phyloP scores from a whole-genome alignment of 768 basidiomycete genomes.

The Suillus tomentosus region DNA sequence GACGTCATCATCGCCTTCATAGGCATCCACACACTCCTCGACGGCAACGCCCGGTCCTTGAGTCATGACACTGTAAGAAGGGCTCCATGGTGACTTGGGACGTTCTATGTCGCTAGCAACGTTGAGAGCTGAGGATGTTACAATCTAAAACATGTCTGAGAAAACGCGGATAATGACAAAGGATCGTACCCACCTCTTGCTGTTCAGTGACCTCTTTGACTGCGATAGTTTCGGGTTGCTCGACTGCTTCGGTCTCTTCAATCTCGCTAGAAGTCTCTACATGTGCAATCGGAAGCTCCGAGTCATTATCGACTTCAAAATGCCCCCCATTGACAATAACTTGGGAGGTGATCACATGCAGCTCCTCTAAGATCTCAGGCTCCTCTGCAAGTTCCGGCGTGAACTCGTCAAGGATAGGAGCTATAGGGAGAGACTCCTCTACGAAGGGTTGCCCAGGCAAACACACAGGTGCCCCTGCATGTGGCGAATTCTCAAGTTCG shows the following conservation, averaged over 20 bases:
- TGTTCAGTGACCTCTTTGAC: constrained; percentile 9
- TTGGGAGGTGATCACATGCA: background rate
- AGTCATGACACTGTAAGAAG: constrained; percentile 53
- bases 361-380: constrained; percentile 1
- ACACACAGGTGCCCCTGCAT: background rate
- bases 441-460: background rate
- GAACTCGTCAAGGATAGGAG: background rate
- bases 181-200: background rate
- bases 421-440: background rate
- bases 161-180: background rate
- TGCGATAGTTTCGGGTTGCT: background rate
- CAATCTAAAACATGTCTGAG: constrained; percentile 4
- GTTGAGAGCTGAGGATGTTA: background rate
- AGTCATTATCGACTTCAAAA: background rate
- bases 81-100: constrained; percentile 53
- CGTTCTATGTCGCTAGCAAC: constrained; percentile 35
- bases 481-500: background rate
- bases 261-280: background rate
- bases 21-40: constrained; percentile 15
- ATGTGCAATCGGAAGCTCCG: background rate
- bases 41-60: constrained; percentile 37
- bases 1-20: background rate
- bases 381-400: constrained; percentile 4
- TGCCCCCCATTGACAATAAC: background rate
- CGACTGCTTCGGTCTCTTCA: constrained; percentile 6